Conservation (phyloP, 768 basidiomycete genomes). For the Russula lepida region DNA sequence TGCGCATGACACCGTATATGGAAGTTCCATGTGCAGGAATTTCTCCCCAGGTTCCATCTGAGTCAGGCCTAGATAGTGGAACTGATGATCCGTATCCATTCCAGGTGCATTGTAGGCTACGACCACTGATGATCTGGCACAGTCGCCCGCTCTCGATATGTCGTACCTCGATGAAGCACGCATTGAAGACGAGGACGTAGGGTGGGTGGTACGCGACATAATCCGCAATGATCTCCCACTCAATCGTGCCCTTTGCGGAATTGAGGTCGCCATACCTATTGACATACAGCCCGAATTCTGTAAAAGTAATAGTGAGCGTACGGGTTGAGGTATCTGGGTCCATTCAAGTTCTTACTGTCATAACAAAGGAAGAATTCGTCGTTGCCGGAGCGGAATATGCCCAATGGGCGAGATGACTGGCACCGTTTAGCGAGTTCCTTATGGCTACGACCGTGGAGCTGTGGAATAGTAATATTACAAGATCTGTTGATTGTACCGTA, state of each 20-base stretch:
- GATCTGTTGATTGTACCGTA: conserved; percentile 45
- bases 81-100: conserved; percentile 55
- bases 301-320: conserved; percentile 25
- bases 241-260: conserved; percentile 59
- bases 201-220: conserved; percentile 84
- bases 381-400: conserved; percentile 82
- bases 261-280: conserved; percentile 85
- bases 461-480: conserved; percentile 82
- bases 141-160: conserved; percentile 73
- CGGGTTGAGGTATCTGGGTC: neutral
- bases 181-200: conserved; percentile 80
- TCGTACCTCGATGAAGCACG: conserved; percentile 83
- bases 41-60: conserved; percentile 37
- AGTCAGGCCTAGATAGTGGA: conserved; percentile 31
- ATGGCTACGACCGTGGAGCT: conserved; percentile 57
- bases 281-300: conserved; percentile 85
- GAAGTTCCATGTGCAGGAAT: conserved; percentile 64
- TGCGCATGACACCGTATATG: conserved; percentile 81
- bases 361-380: conserved; percentile 87
- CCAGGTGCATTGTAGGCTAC: conserved; percentile 80
- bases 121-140: conserved; percentile 73
- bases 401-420: conserved; percentile 72
- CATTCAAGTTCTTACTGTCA: conserved; percentile 50
- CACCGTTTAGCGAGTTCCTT: conserved; percentile 70
- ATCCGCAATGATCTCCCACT: conserved; percentile 94